Base-by-base conservation (phyloP, 164 flowering plant species). In the Vitis riparia region DNA sequence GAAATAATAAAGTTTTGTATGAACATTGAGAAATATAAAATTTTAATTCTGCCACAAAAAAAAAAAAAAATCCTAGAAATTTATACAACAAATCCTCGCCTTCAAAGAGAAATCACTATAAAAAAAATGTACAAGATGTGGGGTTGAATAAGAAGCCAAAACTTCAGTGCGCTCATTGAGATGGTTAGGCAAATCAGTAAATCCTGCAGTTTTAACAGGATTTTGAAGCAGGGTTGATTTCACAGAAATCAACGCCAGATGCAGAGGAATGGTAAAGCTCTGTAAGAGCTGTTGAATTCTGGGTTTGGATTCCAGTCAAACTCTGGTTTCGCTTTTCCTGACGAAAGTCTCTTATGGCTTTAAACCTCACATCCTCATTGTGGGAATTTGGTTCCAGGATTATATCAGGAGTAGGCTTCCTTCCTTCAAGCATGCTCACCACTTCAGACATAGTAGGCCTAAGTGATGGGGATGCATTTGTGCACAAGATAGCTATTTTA, bases 381-480 rank as follows among this genome's bases (percentile, higher is more conserved):
- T 49, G 71, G 14, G 55, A 37, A 14, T 71, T 68, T 11, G 79
- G 59, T 60, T 79, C 78, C 5, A 76, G 74, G 9, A 69, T 50
- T 29, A 62, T 9, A 0, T 82, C 84, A 0, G 80, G 83, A 50
- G 82, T 56, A 3, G 15, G 17, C 6, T 23, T 73, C 66, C 56
- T 53, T 8, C 82, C 84, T 69, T 80, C 84, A 11, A 84, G 79
- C 88, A 85, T 85, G 63, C 63, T 73, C 51, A 82, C 80, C 27
- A 73, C 88, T 44, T 70, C 73, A 1, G 88, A 82, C 84, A 85
- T 85, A 5, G 63, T 69, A 27, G 88, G 88, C 62, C 88, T 73
- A 6, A 77, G 77, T 0, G 81, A 65, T 13, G 88, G 75, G 8
- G 85, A 76, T 5, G 80, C 76, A 70, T 73, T 85, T 9, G 82